Base-by-base conservation (phyloP, 768 basidiomycete genomes). In the Steccherinum ochraceum region DNA sequence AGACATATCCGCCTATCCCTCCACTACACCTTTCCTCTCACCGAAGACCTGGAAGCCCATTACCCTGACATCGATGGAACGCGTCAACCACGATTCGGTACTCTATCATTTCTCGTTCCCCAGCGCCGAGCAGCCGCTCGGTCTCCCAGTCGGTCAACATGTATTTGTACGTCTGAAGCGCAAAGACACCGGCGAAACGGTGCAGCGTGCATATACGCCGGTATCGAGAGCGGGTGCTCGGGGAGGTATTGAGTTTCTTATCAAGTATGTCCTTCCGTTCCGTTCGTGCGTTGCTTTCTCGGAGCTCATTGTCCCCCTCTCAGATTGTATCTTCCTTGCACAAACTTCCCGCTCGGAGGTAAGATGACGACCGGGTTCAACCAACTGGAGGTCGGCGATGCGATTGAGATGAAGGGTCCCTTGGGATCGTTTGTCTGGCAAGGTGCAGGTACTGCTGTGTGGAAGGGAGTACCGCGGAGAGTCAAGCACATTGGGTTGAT, bases 201-300 rank as follows among this genome's bases (percentile, higher is more conserved):
- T 82, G 0, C 80, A 80, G 52, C 69, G 81, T 12, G 77, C 80
- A 0, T 84, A 83, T 52, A 83, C 81, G 0, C 81, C 81, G 0
- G 69, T 82, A n/a, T 80, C 79, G 23, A 57, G 56, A 44, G 56
- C 62, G 40, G 63, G 66, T 20, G 71, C 69, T 1, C 62, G 57
- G 20, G 81, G 80, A 0, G 71, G 62, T 50, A 67, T 83, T 26
- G 80, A 81, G 48, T 60, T 80, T 45, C 63, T 83, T 45, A 65
- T 84, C 61, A 84, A 80, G 73, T 74, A 21, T 3, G 68, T 64
- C 30, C 19, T 16, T 27, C 12, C 21, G n/a, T 3, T 18, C 24
- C 30, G 11, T 45, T 4, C 4, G 5, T 19, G 12, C 23, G 35
- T 16, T 24, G 23, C 25, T 47, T 24, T 7, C 12, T 27, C 25